Conservation (phyloP, 345 rosid genomes). For the Pelargonium nanum region DNA sequence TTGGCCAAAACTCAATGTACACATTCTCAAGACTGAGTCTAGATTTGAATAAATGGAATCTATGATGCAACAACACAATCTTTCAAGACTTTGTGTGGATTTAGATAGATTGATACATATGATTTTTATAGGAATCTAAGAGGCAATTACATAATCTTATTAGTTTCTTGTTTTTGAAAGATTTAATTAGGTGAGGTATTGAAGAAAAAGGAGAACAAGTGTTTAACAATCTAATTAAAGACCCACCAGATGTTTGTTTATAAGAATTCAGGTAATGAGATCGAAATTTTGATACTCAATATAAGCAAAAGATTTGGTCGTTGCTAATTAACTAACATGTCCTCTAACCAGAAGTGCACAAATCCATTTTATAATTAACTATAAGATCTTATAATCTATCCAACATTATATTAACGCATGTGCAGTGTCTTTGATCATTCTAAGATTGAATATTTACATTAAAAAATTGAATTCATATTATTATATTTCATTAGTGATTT, state of each 20-base stretch:
- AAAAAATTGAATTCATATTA: too few relatives aligned
- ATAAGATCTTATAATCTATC: background rate
- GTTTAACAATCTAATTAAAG: background rate
- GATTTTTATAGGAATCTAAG: background rate
- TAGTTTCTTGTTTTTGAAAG: too few relatives aligned
- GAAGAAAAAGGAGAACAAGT: background rate
- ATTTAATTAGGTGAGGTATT: background rate
- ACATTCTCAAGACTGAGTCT: conserved; percentile 5
- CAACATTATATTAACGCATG: background rate
- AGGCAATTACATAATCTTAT: background rate
- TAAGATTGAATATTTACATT: too few relatives aligned
- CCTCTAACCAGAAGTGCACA: background rate
- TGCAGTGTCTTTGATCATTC: background rate
- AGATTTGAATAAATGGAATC: too few relatives aligned
- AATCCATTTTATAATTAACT: background rate
- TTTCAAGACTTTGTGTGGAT: too few relatives aligned
- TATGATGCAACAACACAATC: too few relatives aligned
- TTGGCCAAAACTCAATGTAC: background rate
- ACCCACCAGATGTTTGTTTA: background rate
- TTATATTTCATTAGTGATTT: too few relatives aligned
- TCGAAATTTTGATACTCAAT: background rate
- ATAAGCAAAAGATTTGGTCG: background rate
- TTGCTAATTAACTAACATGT: background rate
- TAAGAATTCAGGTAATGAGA: background rate
- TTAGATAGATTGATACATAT: too few relatives aligned